Evolutionary conservation across 164 flowering plant species (phyloP).

Genomic region (Stephania japonica): DNA sequence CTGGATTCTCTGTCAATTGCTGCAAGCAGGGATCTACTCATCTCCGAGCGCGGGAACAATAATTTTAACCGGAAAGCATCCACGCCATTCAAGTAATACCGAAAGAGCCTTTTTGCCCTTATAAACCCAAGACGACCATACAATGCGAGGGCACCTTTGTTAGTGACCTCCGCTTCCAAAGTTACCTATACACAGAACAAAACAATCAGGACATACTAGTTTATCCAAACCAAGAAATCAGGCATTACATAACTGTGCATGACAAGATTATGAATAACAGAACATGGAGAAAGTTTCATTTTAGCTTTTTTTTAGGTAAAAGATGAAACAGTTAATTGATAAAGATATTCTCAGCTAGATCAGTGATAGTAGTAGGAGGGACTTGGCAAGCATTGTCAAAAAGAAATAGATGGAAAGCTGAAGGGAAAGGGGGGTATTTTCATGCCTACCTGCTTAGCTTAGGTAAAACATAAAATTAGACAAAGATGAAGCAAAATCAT

Average conservation of each 20-base stretch:
- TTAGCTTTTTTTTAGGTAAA: too few relatives aligned
- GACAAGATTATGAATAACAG: neutral
- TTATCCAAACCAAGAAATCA: neutral
- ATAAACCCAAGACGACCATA: conserved; percentile 96
- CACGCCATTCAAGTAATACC: conserved; percentile 91
- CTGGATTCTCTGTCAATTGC: conserved; percentile 18
- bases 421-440: neutral
- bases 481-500: neutral
- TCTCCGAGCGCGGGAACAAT: conserved; percentile 56
- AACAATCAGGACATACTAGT: neutral
- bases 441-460: neutral
- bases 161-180: conserved; percentile 95
- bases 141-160: conserved; percentile 94
- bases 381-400: neutral
- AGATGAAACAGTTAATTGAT: too few relatives aligned
- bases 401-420: neutral
- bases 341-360: too few relatives aligned
- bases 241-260: too few relatives aligned
- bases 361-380: too few relatives aligned
- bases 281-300: neutral
- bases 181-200: conserved; percentile 53
- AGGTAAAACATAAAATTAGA: neutral
- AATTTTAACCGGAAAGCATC: conserved; percentile 95
- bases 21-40: conserved; percentile 32
- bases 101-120: conserved; percentile 90